phyloP scores from a whole-genome alignment of 192 early-diverging fungal genomes.

The Coemansia sp. region DNA sequence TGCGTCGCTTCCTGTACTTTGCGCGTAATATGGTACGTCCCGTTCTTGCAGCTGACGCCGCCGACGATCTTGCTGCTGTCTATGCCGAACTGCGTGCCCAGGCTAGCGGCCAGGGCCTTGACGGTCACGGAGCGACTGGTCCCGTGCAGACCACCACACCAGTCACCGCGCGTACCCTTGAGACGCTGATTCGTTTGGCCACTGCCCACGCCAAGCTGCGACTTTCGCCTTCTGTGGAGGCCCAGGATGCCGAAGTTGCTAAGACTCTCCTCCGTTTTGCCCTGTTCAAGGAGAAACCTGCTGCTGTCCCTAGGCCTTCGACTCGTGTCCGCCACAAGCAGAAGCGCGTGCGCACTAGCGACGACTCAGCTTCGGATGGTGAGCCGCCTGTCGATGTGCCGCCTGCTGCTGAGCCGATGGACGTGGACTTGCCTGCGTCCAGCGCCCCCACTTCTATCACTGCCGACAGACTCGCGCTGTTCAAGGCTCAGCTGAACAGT shows the following conservation, averaged over 20 bases:
- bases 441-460: slow-evolving; percentile 7
- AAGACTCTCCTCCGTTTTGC: slow-evolving; percentile 83
- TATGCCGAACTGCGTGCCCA: slow-evolving; percentile 85
- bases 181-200: slow-evolving; percentile 94
- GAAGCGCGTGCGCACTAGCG: slow-evolving; percentile 50
- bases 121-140: slow-evolving; percentile 52
- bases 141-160: slow-evolving; percentile 86
- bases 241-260: slow-evolving; percentile 83
- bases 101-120: slow-evolving; percentile 54
- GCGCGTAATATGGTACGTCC: slow-evolving; percentile 86
- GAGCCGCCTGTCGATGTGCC: slow-evolving; percentile 9
- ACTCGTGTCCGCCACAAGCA: slow-evolving; percentile 20
- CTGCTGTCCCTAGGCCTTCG: slow-evolving; percentile 45
- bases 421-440: slow-evolving; percentile 14
- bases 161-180: slow-evolving; percentile 97
- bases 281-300: slow-evolving; percentile 79
- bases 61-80: slow-evolving; percentile 75
- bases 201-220: slow-evolving; percentile 96
- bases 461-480: slow-evolving; percentile 34
- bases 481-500: slow-evolving; percentile 53
- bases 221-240: slow-evolving; percentile 75
- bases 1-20: slow-evolving; percentile 96
- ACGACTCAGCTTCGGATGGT: slow-evolving; percentile 48
- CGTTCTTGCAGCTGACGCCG: slow-evolving; percentile 75
- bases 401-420: slow-evolving; percentile 14